Conservation (phyloP, 768 basidiomycete species). For the Suillus hirtellus region DNA sequence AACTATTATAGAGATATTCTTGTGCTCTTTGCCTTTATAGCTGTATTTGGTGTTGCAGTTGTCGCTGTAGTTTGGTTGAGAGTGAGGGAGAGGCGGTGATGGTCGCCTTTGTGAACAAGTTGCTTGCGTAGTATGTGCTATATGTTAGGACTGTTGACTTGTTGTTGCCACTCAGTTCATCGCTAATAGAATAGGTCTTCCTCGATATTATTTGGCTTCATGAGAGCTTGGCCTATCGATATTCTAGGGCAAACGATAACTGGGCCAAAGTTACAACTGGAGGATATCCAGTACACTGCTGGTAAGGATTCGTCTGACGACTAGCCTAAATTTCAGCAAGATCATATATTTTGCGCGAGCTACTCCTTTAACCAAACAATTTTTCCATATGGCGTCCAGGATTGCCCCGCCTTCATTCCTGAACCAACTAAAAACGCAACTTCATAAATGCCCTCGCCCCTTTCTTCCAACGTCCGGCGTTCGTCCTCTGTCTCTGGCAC, state of each 20-base stretch:
- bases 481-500: conserved; percentile 40
- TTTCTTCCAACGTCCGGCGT: conserved; percentile 27
- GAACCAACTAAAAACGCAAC: conserved; percentile 47
- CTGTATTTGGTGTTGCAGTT: conserved; percentile 72
- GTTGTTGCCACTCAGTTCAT: not conserved
- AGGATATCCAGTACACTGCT: not conserved
- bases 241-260: not conserved
- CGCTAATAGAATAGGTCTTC: not conserved
- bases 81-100: conserved; percentile 72
- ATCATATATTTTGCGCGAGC: not conserved
- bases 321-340: not conserved
- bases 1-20: conserved; percentile 91
- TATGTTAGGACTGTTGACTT: not conserved
- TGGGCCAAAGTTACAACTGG: not conserved
- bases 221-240: not conserved
- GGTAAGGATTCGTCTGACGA: not conserved
- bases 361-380: conserved; percentile 40
- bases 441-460: conserved; percentile 49
- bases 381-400: conserved; percentile 50
- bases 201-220: not conserved
- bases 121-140: not conserved
- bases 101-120: not conserved
- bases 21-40: conserved; percentile 83
- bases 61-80: conserved; percentile 75
- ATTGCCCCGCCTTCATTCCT: conserved; percentile 31